Percentiles rank a stretch among this genome's conserved stretches.
These are phyloP conservation scores for Salix suchowensis DNA, from an alignment of 345 rosid species.

Conservation along the genomic window DNA sequence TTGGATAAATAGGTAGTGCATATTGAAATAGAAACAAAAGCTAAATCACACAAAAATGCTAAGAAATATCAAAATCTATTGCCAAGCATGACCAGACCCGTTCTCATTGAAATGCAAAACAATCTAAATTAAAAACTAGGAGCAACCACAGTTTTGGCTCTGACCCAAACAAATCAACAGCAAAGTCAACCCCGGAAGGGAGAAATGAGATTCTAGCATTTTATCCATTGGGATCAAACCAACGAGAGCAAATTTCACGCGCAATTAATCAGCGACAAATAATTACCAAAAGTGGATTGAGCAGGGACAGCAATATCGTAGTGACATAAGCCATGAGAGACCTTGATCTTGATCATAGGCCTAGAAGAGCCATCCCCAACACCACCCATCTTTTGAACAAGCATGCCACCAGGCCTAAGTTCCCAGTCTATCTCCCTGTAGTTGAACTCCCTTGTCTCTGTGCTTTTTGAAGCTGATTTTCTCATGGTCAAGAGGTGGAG, in stretches of 20 bases:
- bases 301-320: conserved; percentile 32
- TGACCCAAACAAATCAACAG: neutral
- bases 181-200: neutral
- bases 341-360: conserved; percentile 40
- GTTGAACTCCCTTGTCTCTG: conserved; percentile 7
- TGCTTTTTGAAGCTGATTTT: conserved; percentile 28
- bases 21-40: neutral
- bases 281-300: conserved; percentile 44
- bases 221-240: neutral
- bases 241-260: neutral
- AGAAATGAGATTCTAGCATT: neutral
- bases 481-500: conserved; percentile 19
- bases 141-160: neutral
- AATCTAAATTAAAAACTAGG: neutral
- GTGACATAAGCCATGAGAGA: conserved; percentile 37
- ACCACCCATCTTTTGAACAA: conserved; percentile 45
- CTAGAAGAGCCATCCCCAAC: conserved; percentile 24
- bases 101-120: neutral
- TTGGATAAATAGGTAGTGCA: neutral
- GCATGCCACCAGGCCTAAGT: conserved; percentile 53
- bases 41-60: neutral
- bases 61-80: neutral
- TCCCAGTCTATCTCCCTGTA: conserved; percentile 43
- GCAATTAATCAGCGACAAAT: neutral
- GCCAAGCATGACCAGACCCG: neutral